Conservation (phyloP, 163 green algal species). For the Scenedesmus sp. region DNA sequence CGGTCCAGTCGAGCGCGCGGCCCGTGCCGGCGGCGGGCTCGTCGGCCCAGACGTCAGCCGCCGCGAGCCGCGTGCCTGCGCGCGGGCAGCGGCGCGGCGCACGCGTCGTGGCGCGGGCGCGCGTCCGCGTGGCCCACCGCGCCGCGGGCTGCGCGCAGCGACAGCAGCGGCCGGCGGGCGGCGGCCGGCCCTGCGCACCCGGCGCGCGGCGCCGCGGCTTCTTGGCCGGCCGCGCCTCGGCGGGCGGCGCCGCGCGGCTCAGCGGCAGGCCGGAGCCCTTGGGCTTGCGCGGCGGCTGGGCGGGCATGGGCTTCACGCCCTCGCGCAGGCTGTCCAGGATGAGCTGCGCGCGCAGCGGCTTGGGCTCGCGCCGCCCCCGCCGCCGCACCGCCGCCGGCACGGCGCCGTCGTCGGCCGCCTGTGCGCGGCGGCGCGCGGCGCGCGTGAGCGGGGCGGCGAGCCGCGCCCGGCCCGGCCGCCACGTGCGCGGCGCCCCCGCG, state of each 20-base stretch:
- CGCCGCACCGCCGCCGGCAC: slow-evolving; percentile 13
- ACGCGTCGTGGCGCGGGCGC: no score
- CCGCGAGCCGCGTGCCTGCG: no score
- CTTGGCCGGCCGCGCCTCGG: slow-evolving; percentile 12
- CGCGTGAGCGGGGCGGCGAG: no score
- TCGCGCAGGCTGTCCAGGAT: slow-evolving; percentile 18
- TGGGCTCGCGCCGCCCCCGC: slow-evolving; percentile 5
- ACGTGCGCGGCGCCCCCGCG: not conserved
- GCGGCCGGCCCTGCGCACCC: not conserved
- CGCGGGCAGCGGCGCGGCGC: no score
- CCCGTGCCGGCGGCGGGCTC: not conserved
- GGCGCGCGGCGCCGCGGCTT: slow-evolving; percentile 1
- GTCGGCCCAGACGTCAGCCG: slow-evolving; percentile 26
- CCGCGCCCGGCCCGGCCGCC: no score
- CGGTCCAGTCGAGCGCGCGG: slow-evolving; percentile 2
- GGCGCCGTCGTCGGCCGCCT: slow-evolving; percentile 22
- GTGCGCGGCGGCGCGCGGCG: no score
- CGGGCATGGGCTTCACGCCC: slow-evolving; percentile 12
- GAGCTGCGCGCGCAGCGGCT: slow-evolving; percentile 31
- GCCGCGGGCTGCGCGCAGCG: no score
- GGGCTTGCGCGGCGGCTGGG: not conserved
- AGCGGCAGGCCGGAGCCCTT: slow-evolving; percentile 5
- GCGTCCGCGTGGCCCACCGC: no score
- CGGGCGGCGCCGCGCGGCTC: not conserved
- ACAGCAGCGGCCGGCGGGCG: no score